Evolutionary conservation across 768 basidiomycete genomes (phyloP).

Genomic region (Suillus subalutaceus): DNA sequence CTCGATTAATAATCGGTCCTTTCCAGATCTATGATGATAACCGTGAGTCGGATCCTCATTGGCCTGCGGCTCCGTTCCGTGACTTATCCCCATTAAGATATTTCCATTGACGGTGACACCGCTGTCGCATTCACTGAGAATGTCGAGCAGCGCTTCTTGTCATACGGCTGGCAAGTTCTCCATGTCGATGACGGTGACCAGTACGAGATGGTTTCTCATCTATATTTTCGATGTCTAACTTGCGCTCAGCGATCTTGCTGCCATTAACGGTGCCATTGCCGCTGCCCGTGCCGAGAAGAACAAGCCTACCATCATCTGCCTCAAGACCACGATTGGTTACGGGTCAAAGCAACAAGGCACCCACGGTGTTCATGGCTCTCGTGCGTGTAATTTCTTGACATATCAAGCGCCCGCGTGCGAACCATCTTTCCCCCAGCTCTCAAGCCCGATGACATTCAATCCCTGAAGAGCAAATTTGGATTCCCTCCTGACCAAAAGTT

Average conservation of each 20-base stretch:
- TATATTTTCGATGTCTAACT: slow-evolving; percentile 16
- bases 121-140: slow-evolving; percentile 93
- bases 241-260: slow-evolving; percentile 64
- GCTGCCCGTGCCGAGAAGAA: slow-evolving; percentile 73
- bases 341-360: slow-evolving; percentile 94
- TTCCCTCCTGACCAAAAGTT: slow-evolving; percentile 81
- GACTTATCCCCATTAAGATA: slow-evolving; percentile 54
- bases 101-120: slow-evolving; percentile 96
- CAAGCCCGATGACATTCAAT: slow-evolving; percentile 86
- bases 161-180: slow-evolving; percentile 95
- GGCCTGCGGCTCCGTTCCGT: background rate
- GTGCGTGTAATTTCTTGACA: slow-evolving; percentile 51
- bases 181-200: slow-evolving; percentile 79
- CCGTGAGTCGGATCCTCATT: slow-evolving; percentile 53
- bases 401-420: slow-evolving; percentile 9
- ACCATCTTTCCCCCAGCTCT: slow-evolving; percentile 55
- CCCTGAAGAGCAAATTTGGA: slow-evolving; percentile 82
- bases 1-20: slow-evolving; percentile 26
- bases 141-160: slow-evolving; percentile 81
- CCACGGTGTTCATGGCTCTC: slow-evolving; percentile 92
- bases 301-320: slow-evolving; percentile 86
- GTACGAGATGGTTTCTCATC: slow-evolving; percentile 40
- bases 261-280: slow-evolving; percentile 77
- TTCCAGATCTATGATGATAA: slow-evolving; percentile 92
- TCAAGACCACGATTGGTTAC: slow-evolving; percentile 91